These are phyloP conservation scores for Huntiella moniliformis DNA, from an alignment of 2,329 filamentous ascomycete genomes.

Conservation along the genomic window DNA sequence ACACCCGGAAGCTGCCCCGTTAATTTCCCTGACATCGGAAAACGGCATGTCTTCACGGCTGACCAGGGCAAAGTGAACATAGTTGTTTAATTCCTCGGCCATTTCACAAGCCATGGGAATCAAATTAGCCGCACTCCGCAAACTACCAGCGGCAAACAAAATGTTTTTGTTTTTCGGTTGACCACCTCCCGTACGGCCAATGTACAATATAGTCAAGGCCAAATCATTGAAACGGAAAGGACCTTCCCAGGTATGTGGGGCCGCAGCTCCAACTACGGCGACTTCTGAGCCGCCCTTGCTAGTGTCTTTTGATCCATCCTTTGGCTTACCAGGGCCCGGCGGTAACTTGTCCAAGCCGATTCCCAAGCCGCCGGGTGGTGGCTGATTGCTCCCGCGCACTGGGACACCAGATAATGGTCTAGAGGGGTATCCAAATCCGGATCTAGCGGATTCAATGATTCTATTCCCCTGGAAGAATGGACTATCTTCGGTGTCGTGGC, in stretches of 20 bases:
- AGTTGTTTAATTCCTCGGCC: slow-evolving; percentile 46
- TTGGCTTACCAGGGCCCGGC: not conserved
- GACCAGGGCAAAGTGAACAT: slow-evolving; percentile 68
- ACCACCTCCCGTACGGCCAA: slow-evolving; percentile 33
- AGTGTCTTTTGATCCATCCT: not conserved
- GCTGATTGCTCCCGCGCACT: slow-evolving; percentile 1
- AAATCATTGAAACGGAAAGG: slow-evolving; percentile 51
- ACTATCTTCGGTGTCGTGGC: slow-evolving; percentile 5
- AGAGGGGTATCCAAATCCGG: not conserved
- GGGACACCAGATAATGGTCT: slow-evolving; percentile 7
- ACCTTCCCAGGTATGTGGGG: slow-evolving; percentile 38
- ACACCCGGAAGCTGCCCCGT: slow-evolving; percentile 58
- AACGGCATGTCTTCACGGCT: slow-evolving; percentile 53
- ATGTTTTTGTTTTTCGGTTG: slow-evolving; percentile 45
- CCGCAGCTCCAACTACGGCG: not conserved
- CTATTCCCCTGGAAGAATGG: slow-evolving; percentile 9
- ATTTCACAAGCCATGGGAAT: slow-evolving; percentile 78
- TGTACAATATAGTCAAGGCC: slow-evolving; percentile 40
- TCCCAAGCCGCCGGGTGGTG: slow-evolving; percentile 6
- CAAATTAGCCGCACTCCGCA: slow-evolving; percentile 53
- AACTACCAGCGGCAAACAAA: slow-evolving; percentile 57
- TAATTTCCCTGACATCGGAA: slow-evolving; percentile 52
- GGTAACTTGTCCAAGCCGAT: not conserved
- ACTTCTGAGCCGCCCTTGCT: slow-evolving; percentile 9
- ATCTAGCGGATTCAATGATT: not conserved